Percentiles rank a stretch among this genome's conserved stretches.
phyloP scores from a whole-genome alignment of 176 grass and related monocot genomes.

The Triticum turgidum region DNA sequence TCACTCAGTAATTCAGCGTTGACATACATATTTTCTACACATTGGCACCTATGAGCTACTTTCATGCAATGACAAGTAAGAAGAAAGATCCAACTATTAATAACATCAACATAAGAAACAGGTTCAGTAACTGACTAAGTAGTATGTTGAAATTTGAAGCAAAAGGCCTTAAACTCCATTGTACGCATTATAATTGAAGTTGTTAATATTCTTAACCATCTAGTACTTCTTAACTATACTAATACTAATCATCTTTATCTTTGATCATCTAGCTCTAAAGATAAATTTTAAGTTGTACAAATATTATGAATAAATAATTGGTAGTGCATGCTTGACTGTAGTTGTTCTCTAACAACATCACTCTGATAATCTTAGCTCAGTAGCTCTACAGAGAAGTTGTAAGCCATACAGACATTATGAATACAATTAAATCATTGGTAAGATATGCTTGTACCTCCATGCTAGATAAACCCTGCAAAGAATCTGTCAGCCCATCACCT shows the following conservation, averaged over 20 bases:
- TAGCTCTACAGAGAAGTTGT: not conserved
- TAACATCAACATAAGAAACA: not conserved
- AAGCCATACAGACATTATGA: not conserved
- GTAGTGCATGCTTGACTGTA: slow-evolving; percentile 3
- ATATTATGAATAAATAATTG: not conserved
- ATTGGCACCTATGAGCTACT: not conserved
- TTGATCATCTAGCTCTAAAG: not conserved
- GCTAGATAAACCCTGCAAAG: slow-evolving; percentile 81
- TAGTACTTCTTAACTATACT: slow-evolving; percentile 12
- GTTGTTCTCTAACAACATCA: slow-evolving; percentile 1
- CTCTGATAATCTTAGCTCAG: not conserved
- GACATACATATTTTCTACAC: not conserved
- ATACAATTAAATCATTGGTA: slow-evolving; percentile 4
- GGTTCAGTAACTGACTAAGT: not conserved
- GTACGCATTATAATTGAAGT: not conserved
- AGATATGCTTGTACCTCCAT: slow-evolving; percentile 62
- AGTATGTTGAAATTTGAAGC: not conserved
- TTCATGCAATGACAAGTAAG: slow-evolving; percentile 1
- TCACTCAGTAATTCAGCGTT: not conserved
- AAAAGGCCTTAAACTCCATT: not conserved
- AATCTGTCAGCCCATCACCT: slow-evolving; percentile 92
- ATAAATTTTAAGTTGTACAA: not conserved
- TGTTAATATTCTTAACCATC: not conserved
- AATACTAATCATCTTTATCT: not conserved
- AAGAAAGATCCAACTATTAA: not conserved